These are phyloP conservation scores for Rhododendron mucronatum DNA, from an alignment of 148 eudicot genomes.

Conservation along the genomic window DNA sequence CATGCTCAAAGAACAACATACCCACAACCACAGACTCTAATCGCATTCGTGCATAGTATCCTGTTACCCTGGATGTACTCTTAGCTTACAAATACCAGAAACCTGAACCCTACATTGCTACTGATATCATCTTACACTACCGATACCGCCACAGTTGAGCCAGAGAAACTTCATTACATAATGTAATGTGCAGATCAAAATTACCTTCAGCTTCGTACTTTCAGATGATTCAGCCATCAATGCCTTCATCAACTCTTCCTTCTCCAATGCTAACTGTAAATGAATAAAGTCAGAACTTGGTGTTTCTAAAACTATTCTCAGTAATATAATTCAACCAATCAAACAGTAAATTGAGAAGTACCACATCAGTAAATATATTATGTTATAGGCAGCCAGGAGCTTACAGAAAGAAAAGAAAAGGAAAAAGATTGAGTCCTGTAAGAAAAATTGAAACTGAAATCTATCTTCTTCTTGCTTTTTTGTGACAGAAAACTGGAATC, in stretches of 20 bases:
- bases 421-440: neutral
- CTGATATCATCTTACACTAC: neutral
- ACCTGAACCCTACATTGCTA: neutral
- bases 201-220: conserved; percentile 76
- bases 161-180: neutral
- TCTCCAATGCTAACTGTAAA: conserved; percentile 75
- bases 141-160: neutral
- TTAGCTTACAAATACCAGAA: neutral
- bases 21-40: neutral
- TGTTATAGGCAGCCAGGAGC: neutral
- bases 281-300: conserved; percentile 3
- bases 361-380: neutral
- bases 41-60: neutral
- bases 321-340: neutral
- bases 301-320: neutral
- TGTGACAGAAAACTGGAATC: neutral
- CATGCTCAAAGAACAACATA: neutral
- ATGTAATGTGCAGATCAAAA: neutral
- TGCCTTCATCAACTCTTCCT: conserved; percentile 71
- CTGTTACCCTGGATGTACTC: neutral
- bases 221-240: conserved; percentile 57
- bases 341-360: neutral
- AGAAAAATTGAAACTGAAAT: neutral
- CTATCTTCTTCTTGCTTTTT: neutral
- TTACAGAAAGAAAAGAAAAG: neutral